These are phyloP conservation scores for Suillus subluteus DNA, from an alignment of 768 basidiomycete species.

Conservation along the genomic window DNA sequence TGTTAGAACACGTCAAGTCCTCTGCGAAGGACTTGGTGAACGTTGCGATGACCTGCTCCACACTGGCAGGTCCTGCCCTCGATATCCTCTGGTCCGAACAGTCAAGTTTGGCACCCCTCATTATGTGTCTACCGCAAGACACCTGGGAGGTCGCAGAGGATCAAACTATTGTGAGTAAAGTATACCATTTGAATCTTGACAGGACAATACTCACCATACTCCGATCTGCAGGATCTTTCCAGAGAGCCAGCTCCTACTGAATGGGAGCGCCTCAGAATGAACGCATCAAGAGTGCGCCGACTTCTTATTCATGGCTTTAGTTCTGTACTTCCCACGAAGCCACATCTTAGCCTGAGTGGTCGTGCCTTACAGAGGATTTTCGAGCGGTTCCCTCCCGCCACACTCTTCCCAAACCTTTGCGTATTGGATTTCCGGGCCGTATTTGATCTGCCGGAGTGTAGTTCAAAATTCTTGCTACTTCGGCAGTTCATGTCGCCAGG, in stretches of 20 bases:
- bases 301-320: no score
- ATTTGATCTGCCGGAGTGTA: not conserved
- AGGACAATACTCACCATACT: not conserved
- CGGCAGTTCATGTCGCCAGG: not conserved
- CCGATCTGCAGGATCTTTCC: not conserved
- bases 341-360: no score
- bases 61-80: not conserved
- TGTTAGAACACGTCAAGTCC: not conserved
- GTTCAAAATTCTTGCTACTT: not conserved
- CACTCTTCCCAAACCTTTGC: not conserved
- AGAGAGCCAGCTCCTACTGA: not conserved
- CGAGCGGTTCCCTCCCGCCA: not conserved
- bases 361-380: not conserved
- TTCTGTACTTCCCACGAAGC: no score
- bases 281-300: not conserved
- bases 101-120: not conserved
- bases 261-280: not conserved
- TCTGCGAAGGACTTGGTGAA: not conserved
- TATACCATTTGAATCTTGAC: not conserved
- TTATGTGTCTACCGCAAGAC: not conserved
- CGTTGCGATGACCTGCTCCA: not conserved
- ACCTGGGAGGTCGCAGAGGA: not conserved
- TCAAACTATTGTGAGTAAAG: not conserved
- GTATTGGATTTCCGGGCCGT: not conserved
- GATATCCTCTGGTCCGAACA: not conserved